phyloP scores from a whole-genome alignment of 2,329 filamentous ascomycete species.

The Claviceps citrina region DNA sequence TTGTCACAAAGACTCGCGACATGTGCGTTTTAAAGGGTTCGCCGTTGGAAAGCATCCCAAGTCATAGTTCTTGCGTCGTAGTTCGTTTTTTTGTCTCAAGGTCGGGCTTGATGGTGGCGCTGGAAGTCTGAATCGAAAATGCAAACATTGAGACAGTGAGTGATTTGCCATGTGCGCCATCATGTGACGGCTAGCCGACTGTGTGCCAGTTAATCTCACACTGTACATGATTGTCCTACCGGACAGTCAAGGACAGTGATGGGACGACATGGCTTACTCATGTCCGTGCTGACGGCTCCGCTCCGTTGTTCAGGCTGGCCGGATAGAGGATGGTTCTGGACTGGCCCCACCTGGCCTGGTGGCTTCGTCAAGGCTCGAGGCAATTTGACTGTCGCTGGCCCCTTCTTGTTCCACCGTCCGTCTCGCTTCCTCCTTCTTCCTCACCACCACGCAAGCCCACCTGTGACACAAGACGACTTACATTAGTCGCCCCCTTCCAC shows the following conservation, averaged over 20 bases:
- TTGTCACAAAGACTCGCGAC: too few relatives aligned
- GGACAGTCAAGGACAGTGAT: background rate
- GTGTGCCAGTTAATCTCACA: background rate
- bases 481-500: background rate
- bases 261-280: background rate
- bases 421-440: background rate
- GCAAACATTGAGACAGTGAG: background rate
- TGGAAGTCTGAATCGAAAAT: too few relatives aligned
- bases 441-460: background rate
- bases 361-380: background rate
- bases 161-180: background rate
- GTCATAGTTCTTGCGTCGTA: too few relatives aligned
- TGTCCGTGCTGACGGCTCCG: background rate
- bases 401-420: background rate
- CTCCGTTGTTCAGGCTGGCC: background rate
- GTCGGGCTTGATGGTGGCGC: background rate
- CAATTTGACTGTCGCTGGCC: background rate
- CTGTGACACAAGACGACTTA: background rate
- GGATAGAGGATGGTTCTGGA: constrained; percentile 1
- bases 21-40: too few relatives aligned
- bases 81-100: too few relatives aligned
- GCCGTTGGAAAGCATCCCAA: too few relatives aligned
- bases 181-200: background rate
- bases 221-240: background rate
- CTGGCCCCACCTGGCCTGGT: background rate